Percentiles rank a stretch among this genome's conserved stretches.
Conservation (phyloP, 2,329 filamentous ascomycete species). For the Aspergillus ochraceoroseus region DNA sequence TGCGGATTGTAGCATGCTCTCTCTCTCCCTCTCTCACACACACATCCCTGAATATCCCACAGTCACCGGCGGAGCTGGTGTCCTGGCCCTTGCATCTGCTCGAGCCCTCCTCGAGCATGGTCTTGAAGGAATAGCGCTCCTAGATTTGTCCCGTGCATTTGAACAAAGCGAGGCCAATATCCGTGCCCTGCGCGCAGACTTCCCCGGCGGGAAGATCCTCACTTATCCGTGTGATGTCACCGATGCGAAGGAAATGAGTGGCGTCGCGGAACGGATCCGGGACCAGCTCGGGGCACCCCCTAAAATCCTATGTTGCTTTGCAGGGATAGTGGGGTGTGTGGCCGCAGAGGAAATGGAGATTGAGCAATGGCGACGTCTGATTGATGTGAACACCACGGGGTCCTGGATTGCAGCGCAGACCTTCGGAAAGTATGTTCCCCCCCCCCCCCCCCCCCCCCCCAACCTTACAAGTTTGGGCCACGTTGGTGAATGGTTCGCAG, state of each 20-base stretch:
- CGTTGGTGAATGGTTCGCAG: slow-evolving; percentile 26
- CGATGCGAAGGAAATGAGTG: slow-evolving; percentile 36
- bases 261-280: slow-evolving; percentile 13
- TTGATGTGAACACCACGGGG: slow-evolving; percentile 69
- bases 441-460: too few species aligned
- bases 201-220: slow-evolving; percentile 52
- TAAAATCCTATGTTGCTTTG: slow-evolving; percentile 60
- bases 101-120: slow-evolving; percentile 65
- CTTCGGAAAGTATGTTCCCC: slow-evolving; percentile 42
- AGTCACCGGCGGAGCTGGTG: slow-evolving; percentile 64
- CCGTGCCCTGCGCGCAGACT: slow-evolving; percentile 47
- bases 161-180: slow-evolving; percentile 41
- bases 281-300: slow-evolving; percentile 30
- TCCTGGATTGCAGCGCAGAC: slow-evolving; percentile 66
- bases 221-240: slow-evolving; percentile 57
- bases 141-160: slow-evolving; percentile 52
- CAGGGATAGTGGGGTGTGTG: slow-evolving; percentile 61
- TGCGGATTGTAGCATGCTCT: too few species aligned
- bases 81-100: slow-evolving; percentile 55
- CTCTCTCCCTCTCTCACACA: too few species aligned
- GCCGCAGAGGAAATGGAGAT: slow-evolving; percentile 56
- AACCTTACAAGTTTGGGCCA: too few species aligned
- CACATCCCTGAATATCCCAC: too few species aligned
- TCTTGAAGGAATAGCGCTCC: slow-evolving; percentile 53
- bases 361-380: slow-evolving; percentile 57